These are phyloP conservation scores for Aspergillus haitiensis DNA, from an alignment of 495 filamentous ascomycete species.

Conservation along the genomic window DNA sequence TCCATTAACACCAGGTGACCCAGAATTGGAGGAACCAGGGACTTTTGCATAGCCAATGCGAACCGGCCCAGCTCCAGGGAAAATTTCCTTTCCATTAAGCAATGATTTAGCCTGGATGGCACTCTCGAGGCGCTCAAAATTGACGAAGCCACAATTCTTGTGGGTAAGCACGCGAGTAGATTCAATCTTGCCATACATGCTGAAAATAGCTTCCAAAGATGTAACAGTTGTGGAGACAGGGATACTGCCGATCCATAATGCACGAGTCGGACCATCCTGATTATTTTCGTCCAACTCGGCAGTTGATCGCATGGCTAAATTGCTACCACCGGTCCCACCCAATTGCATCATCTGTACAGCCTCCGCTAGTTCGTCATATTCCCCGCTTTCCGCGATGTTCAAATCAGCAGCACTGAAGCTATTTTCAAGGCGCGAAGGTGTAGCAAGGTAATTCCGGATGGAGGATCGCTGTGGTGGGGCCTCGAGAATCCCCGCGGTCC, in stretches of 20 bases:
- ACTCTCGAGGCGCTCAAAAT: conserved; percentile 87
- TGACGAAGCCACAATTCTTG: conserved; percentile 99
- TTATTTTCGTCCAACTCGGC: conserved; percentile 66
- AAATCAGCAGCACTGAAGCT: conserved; percentile 82
- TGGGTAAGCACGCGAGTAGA: conserved; percentile 93
- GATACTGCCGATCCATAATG: conserved; percentile 96
- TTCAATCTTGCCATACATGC: conserved; percentile 83
- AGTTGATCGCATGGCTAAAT: conserved; percentile 48
- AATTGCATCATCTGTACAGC: conserved; percentile 80
- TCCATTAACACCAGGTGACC: conserved; percentile 80
- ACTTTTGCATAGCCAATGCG: conserved; percentile 97
- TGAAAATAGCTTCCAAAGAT: conserved; percentile 90
- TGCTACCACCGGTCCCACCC: conserved; percentile 58
- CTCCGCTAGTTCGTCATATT: conserved; percentile 70
- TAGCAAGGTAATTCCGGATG: conserved; percentile 73
- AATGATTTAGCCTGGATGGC: conserved; percentile 82
- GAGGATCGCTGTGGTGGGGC: conserved; percentile 71
- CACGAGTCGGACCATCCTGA: conserved; percentile 86
- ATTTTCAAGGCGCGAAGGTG: conserved; percentile 76
- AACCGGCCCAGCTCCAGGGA: conserved; percentile 92
- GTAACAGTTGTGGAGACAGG: conserved; percentile 96
- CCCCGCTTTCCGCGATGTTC: conserved; percentile 65
- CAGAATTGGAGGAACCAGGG: conserved; percentile 72
- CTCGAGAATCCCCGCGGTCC: conserved; percentile 87
- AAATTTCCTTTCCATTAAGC: conserved; percentile 96